Base-by-base conservation (phyloP, 2,329 filamentous ascomycete genomes). In the Botryosphaeria dothidea region DNA sequence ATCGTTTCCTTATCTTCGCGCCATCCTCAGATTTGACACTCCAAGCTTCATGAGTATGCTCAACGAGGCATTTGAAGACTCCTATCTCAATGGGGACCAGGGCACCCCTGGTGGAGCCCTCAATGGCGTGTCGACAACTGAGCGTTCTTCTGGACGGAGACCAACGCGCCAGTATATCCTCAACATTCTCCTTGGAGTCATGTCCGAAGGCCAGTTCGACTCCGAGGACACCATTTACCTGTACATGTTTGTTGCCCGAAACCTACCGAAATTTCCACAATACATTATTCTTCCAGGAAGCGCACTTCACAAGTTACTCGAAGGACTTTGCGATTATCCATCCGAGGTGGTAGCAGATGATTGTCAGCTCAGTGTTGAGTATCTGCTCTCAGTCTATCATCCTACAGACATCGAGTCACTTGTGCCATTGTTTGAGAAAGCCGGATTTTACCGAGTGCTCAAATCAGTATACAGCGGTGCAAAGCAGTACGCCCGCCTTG, bases 161-260 rank as follows among this genome's bases (percentile, higher is more conserved):
- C 80, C 97, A 57, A 95, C 95, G 72, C 88, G 95, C 36, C 95
- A 99, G 77, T 97, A 96, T 72, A 88, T 99, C 66, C 86, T 97
- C 69, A 94, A 92, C 52, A 96, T 97, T 65, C 81, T 99, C 65
- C 84, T 96, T 11, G 93, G 97, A 75, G 90, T 97, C 29, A 96
- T 99, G 92, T 91, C 89, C 57, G 81, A 87, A 0, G 82, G 85
- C 3, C 87, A 91, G 52, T 98, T 97, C 77, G 86, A 88, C 0
- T 79, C 88, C 0, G 87, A 91, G 67, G 93, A 98, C 73, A 93
- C 91, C 13, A 92, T 99, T 64, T 99, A 97, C 77, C 85, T 99
- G 49, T 93, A 99, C 78, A 99, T 99, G 93, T 99, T 99, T 73
- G 91, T 99, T 74, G 94, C 95, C 19, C 88, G 95, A 64, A 99